Conservation (phyloP, 352 stramenopile species). For the Aphanomyces invadans region DNA sequence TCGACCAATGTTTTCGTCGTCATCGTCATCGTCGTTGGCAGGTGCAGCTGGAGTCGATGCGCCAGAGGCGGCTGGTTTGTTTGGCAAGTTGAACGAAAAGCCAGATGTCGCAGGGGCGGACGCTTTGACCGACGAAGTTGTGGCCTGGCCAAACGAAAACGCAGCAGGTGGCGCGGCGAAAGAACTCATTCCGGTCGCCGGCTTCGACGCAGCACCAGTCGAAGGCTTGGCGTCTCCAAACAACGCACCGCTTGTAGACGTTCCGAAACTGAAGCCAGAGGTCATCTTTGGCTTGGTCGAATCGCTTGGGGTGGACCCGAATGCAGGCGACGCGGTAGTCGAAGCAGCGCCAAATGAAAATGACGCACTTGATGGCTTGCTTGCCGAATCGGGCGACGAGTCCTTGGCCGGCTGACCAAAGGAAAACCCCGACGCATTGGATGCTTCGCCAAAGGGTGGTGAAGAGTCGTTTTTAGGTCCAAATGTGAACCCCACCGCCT, state of each 20-base stretch:
- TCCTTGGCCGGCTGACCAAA: not conserved
- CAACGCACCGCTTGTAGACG: no score
- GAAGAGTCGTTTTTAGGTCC: not conserved
- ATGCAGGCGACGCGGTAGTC: not conserved
- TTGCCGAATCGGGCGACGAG: not conserved
- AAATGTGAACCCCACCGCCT: no score
- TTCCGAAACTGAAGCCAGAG: not conserved
- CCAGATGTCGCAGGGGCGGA: slow-evolving; percentile 2
- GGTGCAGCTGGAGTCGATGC: slow-evolving; percentile 22
- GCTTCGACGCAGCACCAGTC: no score
- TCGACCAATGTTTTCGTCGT: slow-evolving; percentile 72
- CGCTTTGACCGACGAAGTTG: slow-evolving; percentile 4
- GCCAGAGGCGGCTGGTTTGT: slow-evolving; percentile 21
- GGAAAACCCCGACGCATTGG: slow-evolving; percentile 26
- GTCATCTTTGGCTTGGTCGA: slow-evolving; percentile 27
- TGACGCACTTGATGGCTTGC: no score
- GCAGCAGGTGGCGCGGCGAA: slow-evolving; percentile 27
- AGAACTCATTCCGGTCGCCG: no score
- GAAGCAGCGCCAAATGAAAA: slow-evolving; percentile 37
- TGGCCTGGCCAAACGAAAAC: slow-evolving; percentile 39
- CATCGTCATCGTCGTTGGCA: slow-evolving; percentile 38
- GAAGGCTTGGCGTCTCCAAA: no score
- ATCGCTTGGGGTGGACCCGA: not conserved
- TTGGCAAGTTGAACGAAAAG: slow-evolving; percentile 25
- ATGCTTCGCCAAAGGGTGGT: slow-evolving; percentile 27